Conservation (phyloP, 345 rosid genomes). For the Pugionium dolabratum region DNA sequence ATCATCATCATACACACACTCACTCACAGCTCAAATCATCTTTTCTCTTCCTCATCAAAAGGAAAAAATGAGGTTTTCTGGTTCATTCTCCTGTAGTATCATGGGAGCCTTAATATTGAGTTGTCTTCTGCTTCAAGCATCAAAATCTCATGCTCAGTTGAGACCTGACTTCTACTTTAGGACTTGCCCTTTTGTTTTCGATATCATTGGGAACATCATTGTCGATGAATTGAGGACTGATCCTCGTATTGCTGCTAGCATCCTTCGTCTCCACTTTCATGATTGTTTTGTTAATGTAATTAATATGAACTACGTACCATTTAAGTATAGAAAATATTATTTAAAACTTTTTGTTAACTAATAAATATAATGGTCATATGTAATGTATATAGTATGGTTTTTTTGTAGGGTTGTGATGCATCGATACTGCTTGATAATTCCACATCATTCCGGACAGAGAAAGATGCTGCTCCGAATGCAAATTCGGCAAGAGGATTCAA, state of each 20-base stretch:
- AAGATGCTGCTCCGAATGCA: conserved; percentile 50
- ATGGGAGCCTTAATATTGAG: conserved; percentile 33
- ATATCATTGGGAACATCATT: conserved; percentile 26
- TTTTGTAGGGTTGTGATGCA: conserved; percentile 60
- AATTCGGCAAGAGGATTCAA: conserved; percentile 59
- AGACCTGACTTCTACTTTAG: conserved; percentile 32
- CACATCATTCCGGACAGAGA: conserved; percentile 46
- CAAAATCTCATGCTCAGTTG: conserved; percentile 34
- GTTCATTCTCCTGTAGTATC: conserved; percentile 25
- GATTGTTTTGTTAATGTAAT: conserved; percentile 40
- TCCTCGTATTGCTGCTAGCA: conserved; percentile 41
- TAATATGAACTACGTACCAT: no score
- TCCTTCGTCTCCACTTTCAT: conserved; percentile 35
- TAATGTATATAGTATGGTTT: not conserved
- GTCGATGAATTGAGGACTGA: conserved; percentile 20
- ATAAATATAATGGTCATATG: no score
- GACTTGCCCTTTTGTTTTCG: conserved; percentile 17
- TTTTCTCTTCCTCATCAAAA: not conserved
- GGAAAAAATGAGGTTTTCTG: conserved; percentile 15
- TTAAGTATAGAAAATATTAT: no score
- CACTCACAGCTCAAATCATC: not conserved
- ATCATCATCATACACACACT: conserved; percentile 1
- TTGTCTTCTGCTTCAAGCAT: conserved; percentile 39
- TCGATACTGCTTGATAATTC: conserved; percentile 54
- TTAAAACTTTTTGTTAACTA: no score